Evolutionary conservation across 2,329 filamentous ascomycete species (phyloP), one percentile per base, ranked within the genome.

Genomic region (Phaeosphaeria sp.): DNA sequence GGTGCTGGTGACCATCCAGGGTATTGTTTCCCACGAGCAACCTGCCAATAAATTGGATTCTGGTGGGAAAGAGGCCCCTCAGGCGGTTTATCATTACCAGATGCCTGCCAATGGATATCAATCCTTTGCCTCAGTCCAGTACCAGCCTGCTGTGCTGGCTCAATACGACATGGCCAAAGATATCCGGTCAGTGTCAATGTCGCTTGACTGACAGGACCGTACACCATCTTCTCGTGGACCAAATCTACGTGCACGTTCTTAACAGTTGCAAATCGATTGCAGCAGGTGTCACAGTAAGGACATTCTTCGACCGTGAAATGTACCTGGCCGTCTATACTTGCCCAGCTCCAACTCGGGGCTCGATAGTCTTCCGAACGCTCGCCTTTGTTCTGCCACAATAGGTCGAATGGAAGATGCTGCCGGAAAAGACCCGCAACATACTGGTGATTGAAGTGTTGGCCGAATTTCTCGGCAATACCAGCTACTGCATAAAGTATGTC

Each of bases 361-460:
- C 52, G 52, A 48, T 48, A 54, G 7, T 5, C 21, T 23, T 48
- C 30, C 13, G 52, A 25, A 3, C 43, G 43, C 17, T 54, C 43
- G 23, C 46, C 52, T 27, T 43, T 54, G 22, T 48, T 49, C 30
- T 54, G 52, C 52, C 52, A 54, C 33, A 54, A n/a, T 10, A 54
- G n/a, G 18, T 54, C 43, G 21, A 48, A 48, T 42, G 43, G 43
- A 20, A 54, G 52, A 27, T 49, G 43, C 13, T 54, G 43, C 6
- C 44, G 43, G 23, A 52, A 58, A n/a, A 51, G n/a, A 5, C 56
- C 56, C 13, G 52, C 56, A 17, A 51, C 21, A 21, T 58, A 58
- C 27, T 52, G 41, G 33, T 52, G 50, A 15, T 52, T n/a, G 22
- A 27, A 52, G 42, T 17, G 23, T 22, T 52, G 15, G 18, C 43